phyloP scores from a whole-genome alignment of 805 yeast genomes.

The Wickerhamiella lipophila region DNA sequence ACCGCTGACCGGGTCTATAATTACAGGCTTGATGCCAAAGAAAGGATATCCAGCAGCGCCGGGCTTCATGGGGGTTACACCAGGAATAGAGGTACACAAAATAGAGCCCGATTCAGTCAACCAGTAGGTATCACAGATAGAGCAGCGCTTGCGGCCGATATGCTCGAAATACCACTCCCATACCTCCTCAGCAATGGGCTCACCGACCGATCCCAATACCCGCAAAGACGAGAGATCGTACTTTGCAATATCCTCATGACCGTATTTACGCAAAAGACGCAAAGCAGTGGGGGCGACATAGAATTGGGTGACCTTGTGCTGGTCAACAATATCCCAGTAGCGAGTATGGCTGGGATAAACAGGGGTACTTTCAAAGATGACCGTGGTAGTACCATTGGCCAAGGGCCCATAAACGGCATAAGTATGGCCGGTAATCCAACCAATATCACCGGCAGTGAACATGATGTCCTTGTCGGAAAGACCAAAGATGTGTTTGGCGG shows the following conservation, averaged over 20 bases:
- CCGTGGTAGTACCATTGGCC: constrained; percentile 74
- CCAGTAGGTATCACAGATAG: constrained; percentile 95
- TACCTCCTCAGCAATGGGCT: constrained; percentile 94
- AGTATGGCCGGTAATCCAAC: constrained; percentile 99
- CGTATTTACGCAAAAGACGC: constrained; percentile 80
- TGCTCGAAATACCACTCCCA: constrained; percentile 97
- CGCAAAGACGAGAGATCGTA: constrained; percentile 79
- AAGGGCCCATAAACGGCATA: constrained; percentile 93
- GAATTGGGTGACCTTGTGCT: constrained; percentile 85
- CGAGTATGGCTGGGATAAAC: constrained; percentile 92
- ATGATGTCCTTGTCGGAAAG: constrained; percentile 76
- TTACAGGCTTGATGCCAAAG: constrained; percentile 83
- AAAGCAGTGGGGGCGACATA: constrained; percentile 98
- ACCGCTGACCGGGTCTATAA: constrained; percentile 89
- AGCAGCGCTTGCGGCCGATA: constrained; percentile 81
- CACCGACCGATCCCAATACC: constrained; percentile 94
- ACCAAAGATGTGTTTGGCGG: constrained; percentile 88
- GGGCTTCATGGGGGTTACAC: constrained; percentile 89
- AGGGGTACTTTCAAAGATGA: constrained; percentile 94
- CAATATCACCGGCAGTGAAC: constrained; percentile 97
- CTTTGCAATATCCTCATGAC: constrained; percentile 68
- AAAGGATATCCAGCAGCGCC: constrained; percentile 96
- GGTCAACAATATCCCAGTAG: constrained; percentile 92
- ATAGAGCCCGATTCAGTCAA: constrained; percentile 97
- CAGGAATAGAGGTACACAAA: constrained; percentile 87